phyloP scores from a whole-genome alignment of 306 rosid species.

The Citrullus colocynthis region DNA sequence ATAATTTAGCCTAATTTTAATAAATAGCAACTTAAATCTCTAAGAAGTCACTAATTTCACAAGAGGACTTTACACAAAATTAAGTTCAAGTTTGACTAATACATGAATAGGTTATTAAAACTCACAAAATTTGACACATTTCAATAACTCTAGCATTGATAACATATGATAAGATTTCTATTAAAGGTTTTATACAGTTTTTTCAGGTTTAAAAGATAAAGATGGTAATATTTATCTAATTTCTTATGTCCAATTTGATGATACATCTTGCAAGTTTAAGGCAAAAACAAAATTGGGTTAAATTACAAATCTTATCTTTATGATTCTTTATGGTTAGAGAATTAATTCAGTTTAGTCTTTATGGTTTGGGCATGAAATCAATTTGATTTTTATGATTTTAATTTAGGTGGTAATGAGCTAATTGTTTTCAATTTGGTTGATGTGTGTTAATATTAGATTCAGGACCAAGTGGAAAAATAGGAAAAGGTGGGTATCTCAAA shows the following conservation, averaged over 20 bases:
- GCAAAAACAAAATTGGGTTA: background rate
- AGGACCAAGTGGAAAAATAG: too few species aligned
- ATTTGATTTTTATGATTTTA: background rate
- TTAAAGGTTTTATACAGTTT: too few species aligned
- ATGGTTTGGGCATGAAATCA: background rate
- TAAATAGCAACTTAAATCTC: background rate
- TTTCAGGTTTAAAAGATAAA: background rate
- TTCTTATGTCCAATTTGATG: background rate
- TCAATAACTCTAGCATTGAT: background rate
- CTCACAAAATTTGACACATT: background rate
- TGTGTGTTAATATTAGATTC: too few species aligned
- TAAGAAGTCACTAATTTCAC: background rate
- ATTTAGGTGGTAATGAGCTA: too few species aligned
- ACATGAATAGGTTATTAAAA: background rate
- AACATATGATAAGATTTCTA: too few species aligned
- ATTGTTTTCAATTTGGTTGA: too few species aligned
- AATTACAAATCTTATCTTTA: background rate
- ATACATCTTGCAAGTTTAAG: background rate
- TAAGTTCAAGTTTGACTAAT: too few species aligned
- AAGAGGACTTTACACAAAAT: background rate
- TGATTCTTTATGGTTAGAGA: too few species aligned
- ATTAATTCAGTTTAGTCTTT: background rate
- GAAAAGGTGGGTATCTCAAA: too few species aligned
- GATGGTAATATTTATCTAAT: background rate
- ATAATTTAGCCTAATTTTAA: too few species aligned